Conservation (phyloP, 768 basidiomycete species). For the Tylopilus sp. region DNA sequence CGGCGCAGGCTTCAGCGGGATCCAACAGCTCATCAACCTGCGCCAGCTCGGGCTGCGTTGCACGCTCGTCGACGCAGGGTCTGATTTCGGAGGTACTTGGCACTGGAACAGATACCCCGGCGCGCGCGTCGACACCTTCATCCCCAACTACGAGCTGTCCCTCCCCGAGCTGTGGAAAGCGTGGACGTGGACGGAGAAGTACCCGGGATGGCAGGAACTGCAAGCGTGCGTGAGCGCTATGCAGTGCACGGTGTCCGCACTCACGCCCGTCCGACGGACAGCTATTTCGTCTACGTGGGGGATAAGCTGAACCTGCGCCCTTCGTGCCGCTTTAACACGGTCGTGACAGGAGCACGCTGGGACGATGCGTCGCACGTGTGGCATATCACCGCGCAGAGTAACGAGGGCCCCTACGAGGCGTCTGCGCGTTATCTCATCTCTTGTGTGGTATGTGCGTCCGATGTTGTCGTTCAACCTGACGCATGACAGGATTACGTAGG, state of each 20-base stretch:
- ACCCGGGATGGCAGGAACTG: conserved; percentile 3
- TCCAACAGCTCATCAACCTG: not conserved
- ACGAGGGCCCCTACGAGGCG: not conserved
- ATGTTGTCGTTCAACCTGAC: not conserved
- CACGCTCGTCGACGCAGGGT: not conserved
- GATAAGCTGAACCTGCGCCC: conserved; percentile 7
- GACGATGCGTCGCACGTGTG: conserved; percentile 12
- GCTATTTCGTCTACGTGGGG: conserved; percentile 9
- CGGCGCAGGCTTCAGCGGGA: not conserved
- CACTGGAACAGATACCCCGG: no score
- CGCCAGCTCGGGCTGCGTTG: not conserved
- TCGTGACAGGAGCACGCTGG: conserved; percentile 10
- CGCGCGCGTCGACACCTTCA: conserved; percentile 4
- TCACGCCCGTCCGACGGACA: no score
- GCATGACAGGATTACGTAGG: not conserved
- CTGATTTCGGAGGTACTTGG: not conserved
- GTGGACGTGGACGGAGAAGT: conserved; percentile 16
- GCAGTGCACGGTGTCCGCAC: no score
- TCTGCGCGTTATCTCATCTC: conserved; percentile 6
- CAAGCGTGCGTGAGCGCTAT: conserved; percentile 13
- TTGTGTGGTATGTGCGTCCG: conserved; percentile 5
- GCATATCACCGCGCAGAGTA: conserved; percentile 5
- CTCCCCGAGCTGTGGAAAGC: conserved; percentile 13
- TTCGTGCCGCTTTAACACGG: conserved; percentile 9
- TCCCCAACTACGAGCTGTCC: conserved; percentile 9